Percentiles rank a stretch among this genome's conserved stretches.
These are phyloP conservation scores for Podila verticillata DNA, from an alignment of 192 early-diverging fungal genomes.

Conservation along the genomic window DNA sequence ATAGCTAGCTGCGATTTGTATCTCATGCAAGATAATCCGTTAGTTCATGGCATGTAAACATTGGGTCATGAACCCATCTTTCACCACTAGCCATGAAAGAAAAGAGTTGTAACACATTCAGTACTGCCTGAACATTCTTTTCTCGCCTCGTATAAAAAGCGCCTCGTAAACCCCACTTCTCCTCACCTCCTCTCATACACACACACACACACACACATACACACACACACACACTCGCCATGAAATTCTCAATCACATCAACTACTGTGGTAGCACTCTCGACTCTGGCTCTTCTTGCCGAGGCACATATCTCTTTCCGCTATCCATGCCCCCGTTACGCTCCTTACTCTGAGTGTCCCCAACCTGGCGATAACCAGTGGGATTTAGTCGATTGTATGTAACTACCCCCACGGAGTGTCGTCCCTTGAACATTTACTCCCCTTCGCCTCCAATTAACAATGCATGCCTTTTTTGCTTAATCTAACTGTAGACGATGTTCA, in stretches of 20 bases:
- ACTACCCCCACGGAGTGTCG: background rate
- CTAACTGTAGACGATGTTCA: conserved; percentile 19
- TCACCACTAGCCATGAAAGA: too few species aligned
- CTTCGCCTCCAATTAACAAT: too few species aligned
- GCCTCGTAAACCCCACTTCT: background rate
- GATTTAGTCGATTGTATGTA: conserved; percentile 31
- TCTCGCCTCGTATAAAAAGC: too few species aligned
- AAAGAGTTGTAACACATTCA: too few species aligned
- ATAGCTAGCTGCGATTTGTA: too few species aligned
- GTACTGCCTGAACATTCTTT: too few species aligned
- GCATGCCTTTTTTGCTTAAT: background rate
- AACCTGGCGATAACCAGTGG: conserved; percentile 28
- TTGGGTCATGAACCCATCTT: too few species aligned
- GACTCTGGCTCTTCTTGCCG: conserved; percentile 24
- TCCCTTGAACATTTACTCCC: too few species aligned
- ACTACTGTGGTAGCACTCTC: conserved; percentile 23
- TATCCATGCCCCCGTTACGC: conserved; percentile 44
- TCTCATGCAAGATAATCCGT: too few species aligned
- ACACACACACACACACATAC: background rate
- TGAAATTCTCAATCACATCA: conserved; percentile 19
- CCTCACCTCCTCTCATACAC: background rate
- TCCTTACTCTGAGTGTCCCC: conserved; percentile 40
- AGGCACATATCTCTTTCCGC: conserved; percentile 50
- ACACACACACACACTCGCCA: background rate
- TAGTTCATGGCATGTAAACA: too few species aligned